Evolutionary conservation across 129 eudicot species (phyloP), one percentile per base, ranked within the genome.

Genomic region (Smallanthus sonchifolius): DNA sequence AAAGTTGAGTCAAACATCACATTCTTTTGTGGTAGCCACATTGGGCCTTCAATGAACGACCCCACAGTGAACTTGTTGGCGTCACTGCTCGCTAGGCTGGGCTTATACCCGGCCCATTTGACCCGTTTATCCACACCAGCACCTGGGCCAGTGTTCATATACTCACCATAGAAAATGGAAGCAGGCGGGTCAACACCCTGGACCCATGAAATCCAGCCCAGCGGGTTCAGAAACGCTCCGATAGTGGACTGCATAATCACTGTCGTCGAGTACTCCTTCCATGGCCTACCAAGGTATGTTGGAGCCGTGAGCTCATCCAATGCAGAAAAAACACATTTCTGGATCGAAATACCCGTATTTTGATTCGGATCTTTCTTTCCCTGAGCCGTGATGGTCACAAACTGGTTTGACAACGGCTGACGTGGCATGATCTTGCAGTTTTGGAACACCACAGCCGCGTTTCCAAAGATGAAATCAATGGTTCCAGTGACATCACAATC

Each of bases 401-500:
- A 85, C 42, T 87, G 94, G 62, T 76, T 77, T 8, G 86, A 28
- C 59, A 81, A 9, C 0, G 94, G 91, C 47, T 84, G 94, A 0
- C 92, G 83, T 1, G 94, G 89, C 59, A 59, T 44, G 11, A 91
- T 87, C 69, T 85, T 84, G 83, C 97, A 91, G 60, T 67, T 80
- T 56, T 91, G 97, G 73, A 82, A 78, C 4, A 92, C 93, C 5
- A 84, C 97, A 0, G 96, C 97, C 2, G 96, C 84, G 61, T 87
- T 89, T 37, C 97, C 97, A 28, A 92, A 92, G 9, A 92, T 92
- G 82, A 92, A 92, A 76, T 92, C 96, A 47, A 92, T 75, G 52
- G 97, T 92, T 20, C 97, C 97, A 0, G 81, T 81, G 19, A 92
- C 75, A 69, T 84, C 88, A 54, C 97, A 89, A 0, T 89, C 91